Evolutionary conservation across 768 basidiomycete species (phyloP).

Genomic region (Scleroderma bovista): DNA sequence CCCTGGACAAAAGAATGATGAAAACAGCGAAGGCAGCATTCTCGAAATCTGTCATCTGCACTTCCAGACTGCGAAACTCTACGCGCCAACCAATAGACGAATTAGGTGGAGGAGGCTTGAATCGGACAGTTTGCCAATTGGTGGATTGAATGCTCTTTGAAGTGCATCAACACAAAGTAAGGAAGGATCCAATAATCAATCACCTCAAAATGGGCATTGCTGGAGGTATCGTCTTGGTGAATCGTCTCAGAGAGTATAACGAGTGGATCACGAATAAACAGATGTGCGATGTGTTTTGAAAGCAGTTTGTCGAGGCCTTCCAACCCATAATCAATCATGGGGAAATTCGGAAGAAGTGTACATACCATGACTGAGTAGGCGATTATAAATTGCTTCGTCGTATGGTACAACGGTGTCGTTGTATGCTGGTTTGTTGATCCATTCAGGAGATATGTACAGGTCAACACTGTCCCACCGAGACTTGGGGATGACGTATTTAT

Average conservation of each 20-base stretch:
- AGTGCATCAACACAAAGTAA: not conserved
- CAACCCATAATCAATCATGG: not conserved
- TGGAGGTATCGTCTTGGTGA: constrained; percentile 81
- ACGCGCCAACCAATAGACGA: constrained; percentile 96
- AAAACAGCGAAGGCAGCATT: constrained; percentile 97
- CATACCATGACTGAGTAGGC: constrained; percentile 70
- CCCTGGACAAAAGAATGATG: constrained; percentile 88
- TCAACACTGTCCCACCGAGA: constrained; percentile 97
- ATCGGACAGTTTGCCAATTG: constrained; percentile 98
- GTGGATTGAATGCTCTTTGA: constrained; percentile 95
- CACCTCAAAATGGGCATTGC: constrained; percentile 96
- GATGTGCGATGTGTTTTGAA: constrained; percentile 87
- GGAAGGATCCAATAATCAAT: not conserved
- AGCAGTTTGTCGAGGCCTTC: constrained; percentile 82
- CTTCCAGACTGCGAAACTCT: constrained; percentile 98
- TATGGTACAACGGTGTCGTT: constrained; percentile 84
- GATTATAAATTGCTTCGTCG: constrained; percentile 66
- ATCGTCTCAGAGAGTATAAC: constrained; percentile 94
- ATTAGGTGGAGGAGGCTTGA: constrained; percentile 95
- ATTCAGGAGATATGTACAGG: constrained; percentile 82
- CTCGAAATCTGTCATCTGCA: constrained; percentile 98
- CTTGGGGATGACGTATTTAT: constrained; percentile 81
- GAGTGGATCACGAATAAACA: constrained; percentile 96
- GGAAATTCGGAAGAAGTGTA: not conserved
- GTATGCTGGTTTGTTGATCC: constrained; percentile 88